Percentiles rank a stretch among this genome's conserved stretches.
Conservation (phyloP, 192 early-diverging fungal species). For the Gonapodya prolifera region DNA sequence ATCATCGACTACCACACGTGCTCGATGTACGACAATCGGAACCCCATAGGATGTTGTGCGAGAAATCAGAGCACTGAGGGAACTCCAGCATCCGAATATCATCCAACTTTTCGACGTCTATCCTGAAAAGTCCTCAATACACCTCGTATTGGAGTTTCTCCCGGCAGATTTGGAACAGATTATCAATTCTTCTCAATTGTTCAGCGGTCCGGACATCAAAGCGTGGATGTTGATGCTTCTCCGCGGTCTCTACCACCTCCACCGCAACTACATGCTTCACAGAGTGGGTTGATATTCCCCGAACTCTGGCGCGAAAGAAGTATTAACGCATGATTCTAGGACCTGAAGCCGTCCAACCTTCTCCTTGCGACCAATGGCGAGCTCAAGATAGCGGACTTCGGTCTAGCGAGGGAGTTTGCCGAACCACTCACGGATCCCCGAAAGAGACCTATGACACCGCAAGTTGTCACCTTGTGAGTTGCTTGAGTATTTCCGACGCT, state of each 20-base stretch:
- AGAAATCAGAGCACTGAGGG: conserved; percentile 86
- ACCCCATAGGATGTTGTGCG: no score
- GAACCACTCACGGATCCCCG: conserved; percentile 32
- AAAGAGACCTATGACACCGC: conserved; percentile 69
- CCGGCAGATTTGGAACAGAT: conserved; percentile 92
- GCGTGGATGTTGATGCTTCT: conserved; percentile 97
- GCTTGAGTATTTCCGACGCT: neutral
- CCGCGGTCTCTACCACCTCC: conserved; percentile 82
- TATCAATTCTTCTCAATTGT: conserved; percentile 80
- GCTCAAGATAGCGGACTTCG: conserved; percentile 97
- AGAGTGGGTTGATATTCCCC: conserved; percentile 30
- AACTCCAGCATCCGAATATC: conserved; percentile 84
- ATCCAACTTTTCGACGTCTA: conserved; percentile 89
- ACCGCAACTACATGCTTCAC: conserved; percentile 80
- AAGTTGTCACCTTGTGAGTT: conserved; percentile 64
- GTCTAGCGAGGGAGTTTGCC: conserved; percentile 91
- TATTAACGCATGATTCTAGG: conserved; percentile 21
- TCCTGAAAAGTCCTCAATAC: conserved; percentile 78
- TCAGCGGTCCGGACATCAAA: conserved; percentile 86
- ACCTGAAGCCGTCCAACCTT: conserved; percentile 84
- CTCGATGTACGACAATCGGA: no score
- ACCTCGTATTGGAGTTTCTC: conserved; percentile 87
- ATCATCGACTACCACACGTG: no score
- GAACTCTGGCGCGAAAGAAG: conserved; percentile 4
- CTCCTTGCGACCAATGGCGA: conserved; percentile 70